Conservation (phyloP, 441 rosid genomes). For the Erysimum cheiri region DNA sequence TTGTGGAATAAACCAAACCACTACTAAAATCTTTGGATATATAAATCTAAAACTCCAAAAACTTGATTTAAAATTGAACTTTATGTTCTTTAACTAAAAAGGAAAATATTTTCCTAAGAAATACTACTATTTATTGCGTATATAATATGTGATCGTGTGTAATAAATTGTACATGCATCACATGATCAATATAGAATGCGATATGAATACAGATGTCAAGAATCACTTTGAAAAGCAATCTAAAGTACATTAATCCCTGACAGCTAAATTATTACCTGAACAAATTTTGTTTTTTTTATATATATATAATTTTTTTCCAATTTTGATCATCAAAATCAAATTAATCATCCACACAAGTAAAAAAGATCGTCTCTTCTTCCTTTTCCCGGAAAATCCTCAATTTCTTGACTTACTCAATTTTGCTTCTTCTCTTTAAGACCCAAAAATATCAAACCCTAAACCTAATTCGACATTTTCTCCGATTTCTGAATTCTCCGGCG, state of each 20-base stretch:
- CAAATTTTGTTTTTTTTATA: neutral
- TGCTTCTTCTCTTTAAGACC: neutral
- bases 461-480: slow-evolving; percentile 34
- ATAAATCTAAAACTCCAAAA: too few species aligned
- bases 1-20: too few species aligned
- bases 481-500: slow-evolving; percentile 9
- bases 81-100: too few species aligned
- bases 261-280: slow-evolving; percentile 24
- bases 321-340: neutral
- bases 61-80: too few species aligned
- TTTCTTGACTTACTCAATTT: slow-evolving; percentile 37
- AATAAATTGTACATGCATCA: slow-evolving; percentile 21
- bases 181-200: slow-evolving; percentile 32
- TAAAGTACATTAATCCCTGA: slow-evolving; percentile 8
- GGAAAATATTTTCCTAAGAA: too few species aligned
- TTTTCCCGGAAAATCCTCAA: slow-evolving; percentile 44
- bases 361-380: slow-evolving; percentile 37
- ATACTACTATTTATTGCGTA: neutral
- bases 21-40: too few species aligned
- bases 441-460: slow-evolving; percentile 16
- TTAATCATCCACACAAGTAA: slow-evolving; percentile 19
- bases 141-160: neutral
- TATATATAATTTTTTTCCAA: too few species aligned
- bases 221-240: slow-evolving; percentile 6
- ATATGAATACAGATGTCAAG: slow-evolving; percentile 29